Conservation (phyloP, 1,139 yeast genomes). For the Sugiyamaella castrensis region DNA sequence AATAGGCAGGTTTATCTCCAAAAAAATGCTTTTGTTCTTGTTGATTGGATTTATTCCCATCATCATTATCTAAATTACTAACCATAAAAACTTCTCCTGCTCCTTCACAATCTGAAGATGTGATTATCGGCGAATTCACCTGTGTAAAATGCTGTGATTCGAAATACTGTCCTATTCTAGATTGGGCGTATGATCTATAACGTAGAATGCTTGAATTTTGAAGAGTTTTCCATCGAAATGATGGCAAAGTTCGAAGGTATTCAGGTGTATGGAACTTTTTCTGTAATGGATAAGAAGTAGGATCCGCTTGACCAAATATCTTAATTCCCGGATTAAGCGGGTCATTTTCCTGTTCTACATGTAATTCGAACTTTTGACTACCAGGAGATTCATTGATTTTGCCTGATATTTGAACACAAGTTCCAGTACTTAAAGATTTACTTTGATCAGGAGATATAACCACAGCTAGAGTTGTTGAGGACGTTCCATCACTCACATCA, state of each 20-base stretch:
- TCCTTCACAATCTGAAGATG: conserved; percentile 95
- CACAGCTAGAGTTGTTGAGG: conserved; percentile 53
- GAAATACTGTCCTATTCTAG: conserved; percentile 55
- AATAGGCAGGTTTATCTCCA: conserved; percentile 56
- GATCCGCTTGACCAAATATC: conserved; percentile 42
- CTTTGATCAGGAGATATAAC: conserved; percentile 41
- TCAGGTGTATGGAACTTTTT: conserved; percentile 69
- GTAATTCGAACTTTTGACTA: conserved; percentile 48
- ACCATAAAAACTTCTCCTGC: conserved; percentile 86
- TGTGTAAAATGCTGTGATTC: conserved; percentile 54
- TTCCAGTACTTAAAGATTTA: conserved; percentile 42
- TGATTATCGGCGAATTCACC: conserved; percentile 80
- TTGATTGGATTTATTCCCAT: conserved; percentile 8
- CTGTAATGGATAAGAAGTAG: conserved; percentile 64
- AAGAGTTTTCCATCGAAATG: conserved; percentile 73
- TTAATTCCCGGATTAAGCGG: conserved; percentile 25
- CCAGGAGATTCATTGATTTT: conserved; percentile 32
- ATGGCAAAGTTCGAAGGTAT: conserved; percentile 65
- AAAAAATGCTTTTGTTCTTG: conserved; percentile 46
- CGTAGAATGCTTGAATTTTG: conserved; percentile 65
- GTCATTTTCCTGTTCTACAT: conserved; percentile 35
- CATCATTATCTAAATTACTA: conserved; percentile 33
- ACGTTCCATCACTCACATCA: conserved; percentile 76
- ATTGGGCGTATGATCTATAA: conserved; percentile 66
- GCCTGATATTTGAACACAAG: conserved; percentile 47